Conservation (phyloP, 805 yeast genomes). For the Candida ascalaphidarum region DNA sequence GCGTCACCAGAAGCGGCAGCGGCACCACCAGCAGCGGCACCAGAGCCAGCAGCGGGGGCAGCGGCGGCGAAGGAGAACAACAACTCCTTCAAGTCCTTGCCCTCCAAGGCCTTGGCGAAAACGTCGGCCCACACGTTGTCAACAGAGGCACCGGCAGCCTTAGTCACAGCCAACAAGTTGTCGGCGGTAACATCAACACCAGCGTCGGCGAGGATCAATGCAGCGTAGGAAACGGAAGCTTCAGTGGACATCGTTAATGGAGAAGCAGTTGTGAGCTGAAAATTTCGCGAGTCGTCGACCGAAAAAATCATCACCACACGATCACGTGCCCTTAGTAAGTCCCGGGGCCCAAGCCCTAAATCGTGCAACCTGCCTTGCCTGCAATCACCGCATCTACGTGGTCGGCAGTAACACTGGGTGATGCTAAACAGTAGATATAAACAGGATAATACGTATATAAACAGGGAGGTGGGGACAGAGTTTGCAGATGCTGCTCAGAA, state of each 20-base stretch:
- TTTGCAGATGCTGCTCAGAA: no score
- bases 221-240: slow-evolving; percentile 95
- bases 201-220: slow-evolving; percentile 96
- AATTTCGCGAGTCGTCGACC: no score
- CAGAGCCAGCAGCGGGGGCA: slow-evolving; percentile 32
- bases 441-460: no score
- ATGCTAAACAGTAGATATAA: no score
- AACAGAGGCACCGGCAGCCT: slow-evolving; percentile 77
- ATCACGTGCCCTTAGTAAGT: no score
- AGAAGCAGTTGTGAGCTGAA: no score
- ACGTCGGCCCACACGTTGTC: slow-evolving; percentile 81
- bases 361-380: no score
- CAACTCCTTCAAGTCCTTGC: slow-evolving; percentile 77
- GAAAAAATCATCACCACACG: no score
- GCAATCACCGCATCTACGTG: no score
- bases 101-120: slow-evolving; percentile 81
- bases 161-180: slow-evolving; percentile 68
- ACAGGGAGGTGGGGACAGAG: no score
- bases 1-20: slow-evolving; percentile 40
- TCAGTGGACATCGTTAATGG: slow-evolving; percentile 84
- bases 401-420: no score
- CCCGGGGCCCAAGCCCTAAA: no score
- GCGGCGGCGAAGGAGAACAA: slow-evolving; percentile 46
- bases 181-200: slow-evolving; percentile 88
- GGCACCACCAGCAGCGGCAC: slow-evolving; percentile 24